Conservation (phyloP, 2,329 filamentous ascomycete species). For the Calonectria ilicicola region DNA sequence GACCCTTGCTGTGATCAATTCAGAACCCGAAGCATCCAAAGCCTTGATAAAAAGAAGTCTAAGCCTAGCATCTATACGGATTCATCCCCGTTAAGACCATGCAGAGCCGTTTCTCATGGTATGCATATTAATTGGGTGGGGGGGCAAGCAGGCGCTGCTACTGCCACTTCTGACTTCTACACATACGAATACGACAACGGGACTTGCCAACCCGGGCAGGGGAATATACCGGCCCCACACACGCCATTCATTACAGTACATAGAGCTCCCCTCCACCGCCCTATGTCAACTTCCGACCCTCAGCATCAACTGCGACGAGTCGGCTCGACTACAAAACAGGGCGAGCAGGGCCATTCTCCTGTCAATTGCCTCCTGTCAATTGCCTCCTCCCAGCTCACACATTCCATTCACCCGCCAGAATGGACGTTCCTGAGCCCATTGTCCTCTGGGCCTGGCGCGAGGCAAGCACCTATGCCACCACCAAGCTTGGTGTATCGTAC, state of each 20-base stretch:
- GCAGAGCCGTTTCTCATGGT: background rate
- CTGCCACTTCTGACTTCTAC: background rate
- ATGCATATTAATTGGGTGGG: background rate
- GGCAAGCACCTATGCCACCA: slow-evolving; percentile 35
- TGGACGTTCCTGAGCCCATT: slow-evolving; percentile 34
- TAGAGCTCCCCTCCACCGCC: slow-evolving; percentile 7
- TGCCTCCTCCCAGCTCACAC: slow-evolving; percentile 2
- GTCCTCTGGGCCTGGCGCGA: slow-evolving; percentile 34
- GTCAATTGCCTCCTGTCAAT: background rate
- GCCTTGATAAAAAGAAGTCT: too few relatives aligned
- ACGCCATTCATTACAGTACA: background rate
- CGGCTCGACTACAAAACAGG: background rate
- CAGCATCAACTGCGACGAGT: background rate
- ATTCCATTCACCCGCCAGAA: slow-evolving; percentile 15
- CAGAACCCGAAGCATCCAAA: too few relatives aligned
- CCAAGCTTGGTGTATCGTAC: slow-evolving; percentile 42
- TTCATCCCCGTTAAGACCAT: background rate
- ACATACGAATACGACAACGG: slow-evolving; percentile 4
- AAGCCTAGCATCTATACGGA: background rate
- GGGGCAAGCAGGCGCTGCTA: too few relatives aligned
- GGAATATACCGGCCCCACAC: background rate
- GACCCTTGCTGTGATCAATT: too few relatives aligned
- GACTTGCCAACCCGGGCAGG: background rate
- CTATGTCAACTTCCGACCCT: background rate
- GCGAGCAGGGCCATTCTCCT: background rate